These are phyloP conservation scores for Diaporthe humulicola DNA, from an alignment of 2,329 filamentous ascomycete genomes.

Conservation along the genomic window DNA sequence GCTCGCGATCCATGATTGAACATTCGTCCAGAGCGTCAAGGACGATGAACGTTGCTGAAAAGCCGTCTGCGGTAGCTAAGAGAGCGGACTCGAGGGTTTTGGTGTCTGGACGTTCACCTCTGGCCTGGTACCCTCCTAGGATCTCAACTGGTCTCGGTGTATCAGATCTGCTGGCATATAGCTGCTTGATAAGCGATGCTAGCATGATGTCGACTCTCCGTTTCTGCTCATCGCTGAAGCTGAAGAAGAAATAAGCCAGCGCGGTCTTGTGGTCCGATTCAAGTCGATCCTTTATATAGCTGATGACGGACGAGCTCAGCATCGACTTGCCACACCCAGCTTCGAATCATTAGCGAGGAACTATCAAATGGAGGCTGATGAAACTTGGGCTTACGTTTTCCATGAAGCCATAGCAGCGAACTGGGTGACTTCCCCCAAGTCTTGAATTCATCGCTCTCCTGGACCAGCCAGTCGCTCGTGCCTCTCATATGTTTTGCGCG, in stretches of 20 bases:
- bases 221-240: constrained; percentile 41
- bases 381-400: neutral
- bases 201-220: constrained; percentile 41
- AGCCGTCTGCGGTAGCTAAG: neutral
- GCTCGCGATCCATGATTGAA: neutral
- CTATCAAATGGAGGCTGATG: too few species aligned
- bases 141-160: neutral
- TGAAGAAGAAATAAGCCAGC: constrained; percentile 45
- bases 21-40: constrained; percentile 12
- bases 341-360: neutral
- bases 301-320: constrained; percentile 14
- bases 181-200: constrained; percentile 41
- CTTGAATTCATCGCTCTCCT: neutral
- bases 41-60: neutral
- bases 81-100: neutral
- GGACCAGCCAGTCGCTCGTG: neutral
- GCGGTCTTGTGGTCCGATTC: neutral
- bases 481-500: neutral
- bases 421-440: neutral
- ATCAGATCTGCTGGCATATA: neutral
- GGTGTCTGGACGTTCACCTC: constrained; percentile 8
- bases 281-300: neutral
- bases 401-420: neutral
- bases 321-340: constrained; percentile 3
- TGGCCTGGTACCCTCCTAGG: neutral